A percentile compares a stretch with the other conserved stretches of the same genome.
These are phyloP conservation scores for Symmetrospora coprosmae DNA, from an alignment of 768 basidiomycete species.

Conservation along the genomic window DNA sequence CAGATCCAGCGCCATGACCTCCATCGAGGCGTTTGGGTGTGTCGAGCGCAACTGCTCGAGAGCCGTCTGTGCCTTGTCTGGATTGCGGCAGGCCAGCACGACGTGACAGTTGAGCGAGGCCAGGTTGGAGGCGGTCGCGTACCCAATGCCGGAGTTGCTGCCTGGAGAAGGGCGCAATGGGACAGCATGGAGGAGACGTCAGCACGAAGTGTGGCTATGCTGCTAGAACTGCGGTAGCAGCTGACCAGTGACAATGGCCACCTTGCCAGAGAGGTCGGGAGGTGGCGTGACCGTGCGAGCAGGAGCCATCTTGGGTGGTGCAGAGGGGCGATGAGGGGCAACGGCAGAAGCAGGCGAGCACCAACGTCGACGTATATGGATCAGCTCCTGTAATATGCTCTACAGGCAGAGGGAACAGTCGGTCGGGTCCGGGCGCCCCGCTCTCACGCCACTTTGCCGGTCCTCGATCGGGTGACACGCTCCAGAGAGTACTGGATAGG, in stretches of 20 bases:
- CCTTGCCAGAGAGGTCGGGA: not conserved
- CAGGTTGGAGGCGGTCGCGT: not conserved
- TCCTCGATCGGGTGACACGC: no score
- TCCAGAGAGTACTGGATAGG: no score
- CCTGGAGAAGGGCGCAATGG: no score
- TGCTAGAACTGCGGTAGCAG: not conserved
- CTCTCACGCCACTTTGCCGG: no score
- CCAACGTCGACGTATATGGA: no score
- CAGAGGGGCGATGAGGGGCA: not conserved
- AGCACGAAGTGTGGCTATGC: not conserved
- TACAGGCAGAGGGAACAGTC: no score
- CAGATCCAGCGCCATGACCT: not conserved
- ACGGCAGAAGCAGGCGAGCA: no score
- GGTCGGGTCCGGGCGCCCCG: no score
- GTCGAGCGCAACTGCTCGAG: not conserved
- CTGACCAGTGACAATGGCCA: not conserved
- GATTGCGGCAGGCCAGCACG: conserved; percentile 2
- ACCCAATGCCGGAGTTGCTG: not conserved
- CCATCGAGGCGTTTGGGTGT: not conserved
- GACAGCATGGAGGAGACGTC: no score
- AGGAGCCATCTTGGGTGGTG: not conserved
- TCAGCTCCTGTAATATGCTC: no score
- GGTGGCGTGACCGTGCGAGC: not conserved
- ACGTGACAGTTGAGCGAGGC: not conserved
- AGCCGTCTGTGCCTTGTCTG: not conserved